These are phyloP conservation scores for Anastatica hierochuntica DNA, from an alignment of 345 rosid species.

Conservation along the genomic window DNA sequence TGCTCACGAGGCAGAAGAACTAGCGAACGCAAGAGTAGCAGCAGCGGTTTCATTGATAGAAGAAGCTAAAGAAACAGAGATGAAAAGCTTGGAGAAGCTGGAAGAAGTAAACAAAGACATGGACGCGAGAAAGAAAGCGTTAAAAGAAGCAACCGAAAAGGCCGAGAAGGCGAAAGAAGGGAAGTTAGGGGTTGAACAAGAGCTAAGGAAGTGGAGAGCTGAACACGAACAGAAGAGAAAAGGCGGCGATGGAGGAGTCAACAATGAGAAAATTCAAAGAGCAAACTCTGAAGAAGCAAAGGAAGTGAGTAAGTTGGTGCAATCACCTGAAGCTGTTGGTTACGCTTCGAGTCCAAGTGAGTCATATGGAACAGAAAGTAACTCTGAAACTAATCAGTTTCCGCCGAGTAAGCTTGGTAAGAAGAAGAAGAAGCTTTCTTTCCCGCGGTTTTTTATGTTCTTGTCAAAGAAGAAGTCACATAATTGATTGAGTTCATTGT, in stretches of 20 bases:
- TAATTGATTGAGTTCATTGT: conserved; percentile 21
- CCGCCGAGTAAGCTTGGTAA: conserved; percentile 31
- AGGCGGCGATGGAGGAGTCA: conserved; percentile 35
- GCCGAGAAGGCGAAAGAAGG: conserved; percentile 84
- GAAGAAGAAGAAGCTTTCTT: conserved; percentile 58
- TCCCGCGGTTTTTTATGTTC: conserved; percentile 67
- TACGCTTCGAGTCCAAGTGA: conserved; percentile 19
- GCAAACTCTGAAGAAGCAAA: conserved; percentile 26
- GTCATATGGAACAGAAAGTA: conserved; percentile 18
- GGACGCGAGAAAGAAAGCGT: conserved; percentile 48
- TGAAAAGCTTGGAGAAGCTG: conserved; percentile 41
- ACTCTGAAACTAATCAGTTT: conserved; percentile 16
- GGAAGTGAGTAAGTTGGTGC: conserved; percentile 10
- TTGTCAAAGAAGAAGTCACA: conserved; percentile 47
- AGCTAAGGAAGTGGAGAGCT: conserved; percentile 76
- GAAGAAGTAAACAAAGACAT: conserved; percentile 60
- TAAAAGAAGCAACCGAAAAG: conserved; percentile 58
- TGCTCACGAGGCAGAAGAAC: conserved; percentile 82
- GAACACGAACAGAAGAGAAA: conserved; percentile 70
- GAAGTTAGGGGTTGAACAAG: conserved; percentile 73
- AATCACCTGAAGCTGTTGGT: conserved; percentile 15
- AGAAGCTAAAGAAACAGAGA: conserved; percentile 64
- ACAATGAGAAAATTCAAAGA: conserved; percentile 25
- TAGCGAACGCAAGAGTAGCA: conserved; percentile 59
- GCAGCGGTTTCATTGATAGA: conserved; percentile 66